These are phyloP conservation scores for Sambucus nigra DNA, from an alignment of 129 eudicot genomes.

Conservation along the genomic window DNA sequence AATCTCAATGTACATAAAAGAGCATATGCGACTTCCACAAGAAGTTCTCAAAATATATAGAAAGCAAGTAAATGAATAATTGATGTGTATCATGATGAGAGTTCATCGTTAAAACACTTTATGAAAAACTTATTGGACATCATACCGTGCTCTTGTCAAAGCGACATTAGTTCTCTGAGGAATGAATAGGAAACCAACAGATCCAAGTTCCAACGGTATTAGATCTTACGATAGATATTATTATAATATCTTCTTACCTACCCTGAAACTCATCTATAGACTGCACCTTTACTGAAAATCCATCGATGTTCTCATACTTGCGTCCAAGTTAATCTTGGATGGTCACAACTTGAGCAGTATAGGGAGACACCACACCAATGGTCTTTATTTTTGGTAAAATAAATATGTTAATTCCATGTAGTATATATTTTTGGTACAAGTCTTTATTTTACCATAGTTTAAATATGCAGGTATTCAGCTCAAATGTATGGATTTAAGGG, in stretches of 20 bases:
- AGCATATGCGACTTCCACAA: not conserved
- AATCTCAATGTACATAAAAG: not conserved
- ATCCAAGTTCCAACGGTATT: constrained; percentile 34
- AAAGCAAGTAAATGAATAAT: not conserved
- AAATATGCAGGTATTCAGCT: too few species aligned
- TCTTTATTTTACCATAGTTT: too few species aligned
- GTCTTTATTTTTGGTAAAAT: too few species aligned
- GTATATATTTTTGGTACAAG: too few species aligned
- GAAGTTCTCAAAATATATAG: not conserved
- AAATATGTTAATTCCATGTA: too few species aligned
- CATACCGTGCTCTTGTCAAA: constrained; percentile 68
- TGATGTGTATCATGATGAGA: not conserved
- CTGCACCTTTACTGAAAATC: constrained; percentile 48
- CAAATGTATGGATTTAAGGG: too few species aligned
- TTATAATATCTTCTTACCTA: constrained; percentile 58
- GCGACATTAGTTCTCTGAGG: constrained; percentile 65
- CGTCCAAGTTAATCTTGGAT: constrained; percentile 37
- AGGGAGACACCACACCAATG: constrained; percentile 68
- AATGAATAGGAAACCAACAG: constrained; percentile 44
- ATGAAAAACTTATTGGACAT: not conserved
- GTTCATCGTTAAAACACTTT: not conserved
- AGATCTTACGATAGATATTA: constrained; percentile 65
- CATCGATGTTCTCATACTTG: constrained; percentile 30
- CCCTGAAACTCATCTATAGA: constrained; percentile 85
- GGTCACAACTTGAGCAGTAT: constrained; percentile 66